phyloP scores from a whole-genome alignment of 352 stramenopile genomes.

The Globisporangium spiculum region DNA sequence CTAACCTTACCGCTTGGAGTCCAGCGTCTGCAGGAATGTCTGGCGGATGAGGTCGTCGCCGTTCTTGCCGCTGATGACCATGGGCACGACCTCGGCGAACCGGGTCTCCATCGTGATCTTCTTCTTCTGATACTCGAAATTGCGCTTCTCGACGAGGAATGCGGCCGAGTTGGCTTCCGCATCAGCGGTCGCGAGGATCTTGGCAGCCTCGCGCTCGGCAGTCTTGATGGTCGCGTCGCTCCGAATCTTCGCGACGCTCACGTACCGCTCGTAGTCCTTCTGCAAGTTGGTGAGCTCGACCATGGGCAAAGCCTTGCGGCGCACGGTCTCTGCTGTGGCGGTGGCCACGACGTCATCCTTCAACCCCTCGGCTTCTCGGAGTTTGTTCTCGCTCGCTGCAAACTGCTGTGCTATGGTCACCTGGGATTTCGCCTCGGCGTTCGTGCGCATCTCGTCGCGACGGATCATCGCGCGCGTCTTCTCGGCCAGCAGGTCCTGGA shows the following conservation, averaged over 20 bases:
- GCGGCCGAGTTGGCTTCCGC: constrained; percentile 54
- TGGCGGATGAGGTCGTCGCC: constrained; percentile 78
- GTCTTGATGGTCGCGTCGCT: constrained; percentile 66
- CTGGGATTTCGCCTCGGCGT: constrained; percentile 69
- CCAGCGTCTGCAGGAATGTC: constrained; percentile 43
- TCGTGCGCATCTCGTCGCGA: constrained; percentile 73
- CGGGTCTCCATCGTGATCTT: constrained; percentile 58
- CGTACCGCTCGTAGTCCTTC: constrained; percentile 65
- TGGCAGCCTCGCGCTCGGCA: constrained; percentile 51
- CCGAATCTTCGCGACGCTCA: constrained; percentile 60
- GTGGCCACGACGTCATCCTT: constrained; percentile 65
- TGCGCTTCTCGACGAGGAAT: constrained; percentile 72
- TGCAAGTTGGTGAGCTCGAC: constrained; percentile 60
- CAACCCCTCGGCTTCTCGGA: constrained; percentile 62
- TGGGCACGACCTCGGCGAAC: constrained; percentile 51
- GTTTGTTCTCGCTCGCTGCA: constrained; percentile 56
- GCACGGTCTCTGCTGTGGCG: constrained; percentile 48
- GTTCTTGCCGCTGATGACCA: constrained; percentile 85
- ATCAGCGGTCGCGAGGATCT: constrained; percentile 52
- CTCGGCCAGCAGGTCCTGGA: constrained; percentile 70
- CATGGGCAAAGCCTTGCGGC: constrained; percentile 56
- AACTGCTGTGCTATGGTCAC: constrained; percentile 67
- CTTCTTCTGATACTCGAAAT: constrained; percentile 76
- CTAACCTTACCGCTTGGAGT: constrained; percentile 1
- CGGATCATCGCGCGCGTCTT: constrained; percentile 72